Evolutionary conservation across 2,329 filamentous ascomycete genomes (phyloP).

Genomic region (Proliferodiscus dingleyae): DNA sequence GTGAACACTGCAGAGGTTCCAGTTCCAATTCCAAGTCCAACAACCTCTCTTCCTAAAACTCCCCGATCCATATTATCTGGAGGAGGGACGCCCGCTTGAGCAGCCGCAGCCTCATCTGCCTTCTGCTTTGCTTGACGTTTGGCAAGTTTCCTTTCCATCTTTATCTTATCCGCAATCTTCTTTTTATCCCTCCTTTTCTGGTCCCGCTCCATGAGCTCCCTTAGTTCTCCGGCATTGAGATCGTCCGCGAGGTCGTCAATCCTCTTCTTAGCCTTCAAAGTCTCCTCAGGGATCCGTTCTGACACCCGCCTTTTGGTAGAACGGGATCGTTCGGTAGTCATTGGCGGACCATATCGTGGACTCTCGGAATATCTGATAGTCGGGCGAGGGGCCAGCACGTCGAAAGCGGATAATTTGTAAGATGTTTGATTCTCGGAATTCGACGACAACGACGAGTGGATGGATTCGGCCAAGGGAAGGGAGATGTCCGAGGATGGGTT

Average conservation of each 20-base stretch:
- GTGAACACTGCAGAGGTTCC: constrained; percentile 52
- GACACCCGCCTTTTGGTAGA: constrained; percentile 49
- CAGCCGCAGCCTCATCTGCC: constrained; percentile 51
- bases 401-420: constrained; percentile 75
- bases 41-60: constrained; percentile 52
- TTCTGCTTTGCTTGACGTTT: constrained; percentile 63
- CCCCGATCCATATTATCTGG: constrained; percentile 56
- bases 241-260: constrained; percentile 75
- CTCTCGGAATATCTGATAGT: constrained; percentile 70
- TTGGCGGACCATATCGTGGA: constrained; percentile 49
- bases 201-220: constrained; percentile 88
- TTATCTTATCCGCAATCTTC: constrained; percentile 61
- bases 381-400: constrained; percentile 79
- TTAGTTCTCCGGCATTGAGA: constrained; percentile 75
- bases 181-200: constrained; percentile 73
- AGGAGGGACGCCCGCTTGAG: constrained; percentile 45
- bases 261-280: constrained; percentile 55
- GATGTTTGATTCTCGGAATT: constrained; percentile 64
- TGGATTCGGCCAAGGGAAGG: constrained; percentile 66
- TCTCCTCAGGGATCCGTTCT: constrained; percentile 53
- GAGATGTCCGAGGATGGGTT: constrained; percentile 61
- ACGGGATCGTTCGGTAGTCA: constrained; percentile 34
- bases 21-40: constrained; percentile 53
- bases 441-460: constrained; percentile 72
- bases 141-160: constrained; percentile 58